A percentile compares a stretch with the other conserved stretches of the same genome.
Conservation (phyloP, 1,284 basidiomycete species). For the Sporisorium exsertum region DNA sequence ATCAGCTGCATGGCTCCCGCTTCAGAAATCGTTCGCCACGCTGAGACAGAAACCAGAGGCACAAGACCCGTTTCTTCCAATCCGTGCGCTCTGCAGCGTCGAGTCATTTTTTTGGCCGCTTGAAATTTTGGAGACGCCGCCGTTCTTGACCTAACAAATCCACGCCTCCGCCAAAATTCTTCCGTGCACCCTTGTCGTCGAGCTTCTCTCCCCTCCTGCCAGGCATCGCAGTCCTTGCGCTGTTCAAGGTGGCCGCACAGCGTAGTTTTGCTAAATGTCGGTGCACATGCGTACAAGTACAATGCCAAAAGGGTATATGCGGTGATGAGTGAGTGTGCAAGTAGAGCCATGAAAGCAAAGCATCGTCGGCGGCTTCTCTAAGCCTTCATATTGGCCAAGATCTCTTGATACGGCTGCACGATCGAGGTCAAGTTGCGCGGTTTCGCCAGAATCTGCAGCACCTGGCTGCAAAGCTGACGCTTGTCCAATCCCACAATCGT, state of each 20-base stretch:
- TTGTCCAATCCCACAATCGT: conserved; percentile 47
- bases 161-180: background rate
- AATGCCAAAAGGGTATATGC: background rate
- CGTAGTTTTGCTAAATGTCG: no score
- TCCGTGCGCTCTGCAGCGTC: conserved; percentile 9
- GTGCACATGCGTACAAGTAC: background rate
- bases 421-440: conserved; percentile 45
- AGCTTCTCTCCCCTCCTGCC: background rate
- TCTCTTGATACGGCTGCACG: conserved; percentile 52
- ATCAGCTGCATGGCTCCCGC: conserved; percentile 3
- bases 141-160: background rate
- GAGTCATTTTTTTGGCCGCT: conserved; percentile 10
- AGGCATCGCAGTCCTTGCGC: background rate
- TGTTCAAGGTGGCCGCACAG: background rate
- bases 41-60: background rate
- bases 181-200: no score
- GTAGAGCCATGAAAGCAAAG: background rate
- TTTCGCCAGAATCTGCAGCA: conserved; percentile 49
- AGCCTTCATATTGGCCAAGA: conserved; percentile 40
- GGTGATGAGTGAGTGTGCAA: background rate
- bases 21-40: background rate
- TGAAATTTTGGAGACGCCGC: background rate
- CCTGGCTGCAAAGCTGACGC: conserved; percentile 42
- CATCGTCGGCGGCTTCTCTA: background rate
- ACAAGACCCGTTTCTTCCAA: conserved; percentile 11